Evolutionary conservation across 75 land plant species (phyloP).

Genomic region (Selaginella moellendorffii): DNA sequence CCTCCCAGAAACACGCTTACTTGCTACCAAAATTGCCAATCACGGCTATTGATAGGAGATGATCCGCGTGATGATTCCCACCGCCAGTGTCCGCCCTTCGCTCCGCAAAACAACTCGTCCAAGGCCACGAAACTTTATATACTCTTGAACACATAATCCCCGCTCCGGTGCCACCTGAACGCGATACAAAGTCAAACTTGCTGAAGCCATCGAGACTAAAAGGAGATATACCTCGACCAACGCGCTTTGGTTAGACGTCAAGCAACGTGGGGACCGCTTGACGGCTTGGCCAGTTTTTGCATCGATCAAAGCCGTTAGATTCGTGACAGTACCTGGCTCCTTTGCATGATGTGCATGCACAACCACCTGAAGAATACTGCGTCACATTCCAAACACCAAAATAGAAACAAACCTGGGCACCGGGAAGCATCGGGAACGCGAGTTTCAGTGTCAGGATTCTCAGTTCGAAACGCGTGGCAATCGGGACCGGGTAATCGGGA

Average conservation of each 20-base stretch:
- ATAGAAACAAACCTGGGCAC: conserved; percentile 52
- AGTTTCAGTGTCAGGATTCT: conserved; percentile 56
- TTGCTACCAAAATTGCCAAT: too few species aligned
- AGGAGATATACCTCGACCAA: conserved; percentile 45
- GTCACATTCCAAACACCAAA: neutral
- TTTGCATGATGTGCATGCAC: conserved; percentile 81
- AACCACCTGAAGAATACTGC: conserved; percentile 43
- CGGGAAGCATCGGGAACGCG: conserved; percentile 49
- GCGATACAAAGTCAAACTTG: neutral
- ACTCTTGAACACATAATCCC: conserved; percentile 65
- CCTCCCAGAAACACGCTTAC: too few species aligned
- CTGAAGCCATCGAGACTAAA: neutral
- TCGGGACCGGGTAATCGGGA: conserved; percentile 72
- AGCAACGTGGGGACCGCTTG: conserved; percentile 54
- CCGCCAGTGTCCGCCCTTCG: conserved; percentile 60
- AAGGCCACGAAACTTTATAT: conserved; percentile 45
- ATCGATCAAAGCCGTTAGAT: conserved; percentile 55
- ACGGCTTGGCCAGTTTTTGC: conserved; percentile 56
- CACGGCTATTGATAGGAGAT: conserved; percentile 8
- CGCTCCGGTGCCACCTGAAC: conserved; percentile 46
- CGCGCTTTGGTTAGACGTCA: conserved; percentile 76
- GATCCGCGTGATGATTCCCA: conserved; percentile 50
- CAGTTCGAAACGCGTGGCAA: conserved; percentile 51
- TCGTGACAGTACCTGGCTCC: conserved; percentile 56
- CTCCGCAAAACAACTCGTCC: conserved; percentile 65